Evolutionary conservation across 2,329 filamentous ascomycete genomes (phyloP).

Genomic region (Xylariaceae sp.): DNA sequence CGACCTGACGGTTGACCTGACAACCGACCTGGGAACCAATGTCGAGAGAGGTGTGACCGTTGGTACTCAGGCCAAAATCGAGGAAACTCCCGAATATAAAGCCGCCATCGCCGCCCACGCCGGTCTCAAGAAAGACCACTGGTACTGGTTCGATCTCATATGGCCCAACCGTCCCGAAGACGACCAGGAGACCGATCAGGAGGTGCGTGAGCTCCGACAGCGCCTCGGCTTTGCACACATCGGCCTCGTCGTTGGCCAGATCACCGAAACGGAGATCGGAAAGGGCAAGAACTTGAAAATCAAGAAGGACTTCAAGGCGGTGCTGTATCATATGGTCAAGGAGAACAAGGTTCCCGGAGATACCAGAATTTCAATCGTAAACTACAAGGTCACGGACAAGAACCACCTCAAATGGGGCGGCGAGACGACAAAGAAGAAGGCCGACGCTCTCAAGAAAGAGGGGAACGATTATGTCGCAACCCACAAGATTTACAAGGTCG

Average conservation of each 20-base stretch:
- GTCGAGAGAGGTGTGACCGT: neutral
- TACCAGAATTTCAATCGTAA: neutral
- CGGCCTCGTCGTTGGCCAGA: conserved; percentile 14
- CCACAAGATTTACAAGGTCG: conserved; percentile 9
- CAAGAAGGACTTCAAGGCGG: conserved; percentile 11
- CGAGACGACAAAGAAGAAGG: conserved; percentile 10
- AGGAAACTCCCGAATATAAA: conserved; percentile 2
- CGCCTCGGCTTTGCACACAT: conserved; percentile 16
- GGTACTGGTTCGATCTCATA: conserved; percentile 13
- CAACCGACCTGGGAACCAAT: neutral
- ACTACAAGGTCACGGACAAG: neutral
- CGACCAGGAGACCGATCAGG: conserved; percentile 4
- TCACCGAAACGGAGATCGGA: conserved; percentile 10
- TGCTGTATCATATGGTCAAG: conserved; percentile 14
- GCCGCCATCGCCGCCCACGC: neutral
- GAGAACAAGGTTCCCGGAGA: neutral
- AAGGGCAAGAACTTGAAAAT: conserved; percentile 2
- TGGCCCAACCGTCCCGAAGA: conserved; percentile 1
- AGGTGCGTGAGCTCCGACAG: conserved; percentile 9
- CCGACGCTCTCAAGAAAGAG: neutral
- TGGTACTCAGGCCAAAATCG: neutral
- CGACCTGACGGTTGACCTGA: neutral
- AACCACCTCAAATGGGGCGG: conserved; percentile 3
- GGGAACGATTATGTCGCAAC: conserved; percentile 3
- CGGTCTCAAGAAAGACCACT: conserved; percentile 5